Percentiles rank a stretch among this genome's conserved stretches.
These are phyloP conservation scores for Cornus kousa DNA, from an alignment of 148 eudicot genomes.

Conservation along the genomic window DNA sequence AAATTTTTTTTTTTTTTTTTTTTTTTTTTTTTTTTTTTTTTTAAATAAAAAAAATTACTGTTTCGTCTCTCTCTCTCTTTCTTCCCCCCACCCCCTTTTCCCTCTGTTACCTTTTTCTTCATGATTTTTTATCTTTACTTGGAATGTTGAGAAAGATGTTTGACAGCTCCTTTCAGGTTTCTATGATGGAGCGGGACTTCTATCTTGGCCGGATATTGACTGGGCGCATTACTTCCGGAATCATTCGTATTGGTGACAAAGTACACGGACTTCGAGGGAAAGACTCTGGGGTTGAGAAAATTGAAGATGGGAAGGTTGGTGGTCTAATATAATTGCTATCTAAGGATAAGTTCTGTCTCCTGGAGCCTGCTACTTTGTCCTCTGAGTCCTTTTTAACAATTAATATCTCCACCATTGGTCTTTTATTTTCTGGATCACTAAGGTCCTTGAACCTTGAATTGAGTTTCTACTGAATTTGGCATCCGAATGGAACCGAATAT, in stretches of 20 bases:
- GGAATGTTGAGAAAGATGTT: conserved; percentile 50
- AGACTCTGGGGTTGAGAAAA: conserved; percentile 67
- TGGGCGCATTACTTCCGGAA: conserved; percentile 77
- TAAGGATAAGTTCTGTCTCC: background rate
- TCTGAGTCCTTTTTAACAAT: background rate
- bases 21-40: too few species aligned
- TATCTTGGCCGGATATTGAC: conserved; percentile 93
- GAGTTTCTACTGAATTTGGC: background rate
- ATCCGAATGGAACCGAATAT: background rate
- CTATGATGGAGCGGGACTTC: conserved; percentile 95
- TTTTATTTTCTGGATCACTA: background rate
- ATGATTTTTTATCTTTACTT: conserved; percentile 8
- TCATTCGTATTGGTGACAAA: conserved; percentile 80
- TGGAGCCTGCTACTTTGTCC: background rate
- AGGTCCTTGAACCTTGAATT: background rate
- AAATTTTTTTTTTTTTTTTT: too few species aligned
- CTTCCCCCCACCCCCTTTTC: background rate
- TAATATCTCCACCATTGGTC: background rate
- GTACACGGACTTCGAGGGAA: conserved; percentile 77
- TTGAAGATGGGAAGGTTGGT: conserved; percentile 96
- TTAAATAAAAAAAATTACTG: too few species aligned
- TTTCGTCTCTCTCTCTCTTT: too few species aligned
- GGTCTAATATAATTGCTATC: background rate
- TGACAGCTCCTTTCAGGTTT: conserved; percentile 78
- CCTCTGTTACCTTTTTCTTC: background rate